These are phyloP conservation scores for Citrus unshiu DNA, from an alignment of 345 rosid genomes.

Conservation along the genomic window DNA sequence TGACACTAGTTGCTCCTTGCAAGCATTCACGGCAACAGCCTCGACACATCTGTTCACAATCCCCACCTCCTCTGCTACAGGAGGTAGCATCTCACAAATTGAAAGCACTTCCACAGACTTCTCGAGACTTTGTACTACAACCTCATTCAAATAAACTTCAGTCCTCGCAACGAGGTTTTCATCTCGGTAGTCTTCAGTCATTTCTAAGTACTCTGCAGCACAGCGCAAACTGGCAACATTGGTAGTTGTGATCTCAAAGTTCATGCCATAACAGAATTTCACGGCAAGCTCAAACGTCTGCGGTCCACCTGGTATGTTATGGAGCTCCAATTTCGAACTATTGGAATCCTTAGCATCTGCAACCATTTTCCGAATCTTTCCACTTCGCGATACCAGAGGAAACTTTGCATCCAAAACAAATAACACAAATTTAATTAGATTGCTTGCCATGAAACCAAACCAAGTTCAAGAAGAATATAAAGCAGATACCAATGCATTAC, in stretches of 20 bases:
- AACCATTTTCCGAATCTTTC: conserved; percentile 70
- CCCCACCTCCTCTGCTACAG: conserved; percentile 44
- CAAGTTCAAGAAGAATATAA: not conserved
- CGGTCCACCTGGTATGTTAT: conserved; percentile 69
- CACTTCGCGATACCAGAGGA: conserved; percentile 81
- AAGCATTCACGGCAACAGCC: conserved; percentile 71
- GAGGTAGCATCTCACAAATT: conserved; percentile 46
- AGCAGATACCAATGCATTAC: not conserved
- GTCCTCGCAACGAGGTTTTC: conserved; percentile 62
- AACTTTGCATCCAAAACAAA: conserved; percentile 43
- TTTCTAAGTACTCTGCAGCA: conserved; percentile 73
- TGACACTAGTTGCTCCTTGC: conserved; percentile 70
- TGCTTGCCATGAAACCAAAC: not conserved
- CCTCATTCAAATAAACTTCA: conserved; percentile 52
- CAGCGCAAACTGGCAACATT: conserved; percentile 69
- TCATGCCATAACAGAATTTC: conserved; percentile 89
- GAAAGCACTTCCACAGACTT: conserved; percentile 64
- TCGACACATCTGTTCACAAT: conserved; percentile 60
- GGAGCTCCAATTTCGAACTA: conserved; percentile 51
- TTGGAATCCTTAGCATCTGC: conserved; percentile 53
- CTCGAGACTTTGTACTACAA: conserved; percentile 56
- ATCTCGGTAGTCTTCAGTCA: conserved; percentile 76
- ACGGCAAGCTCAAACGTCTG: conserved; percentile 74
- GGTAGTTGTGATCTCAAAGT: conserved; percentile 70
- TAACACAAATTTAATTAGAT: not conserved